Conservation (phyloP, 2,329 filamentous ascomycete species). For the Acephala macrosclerotiorum region DNA sequence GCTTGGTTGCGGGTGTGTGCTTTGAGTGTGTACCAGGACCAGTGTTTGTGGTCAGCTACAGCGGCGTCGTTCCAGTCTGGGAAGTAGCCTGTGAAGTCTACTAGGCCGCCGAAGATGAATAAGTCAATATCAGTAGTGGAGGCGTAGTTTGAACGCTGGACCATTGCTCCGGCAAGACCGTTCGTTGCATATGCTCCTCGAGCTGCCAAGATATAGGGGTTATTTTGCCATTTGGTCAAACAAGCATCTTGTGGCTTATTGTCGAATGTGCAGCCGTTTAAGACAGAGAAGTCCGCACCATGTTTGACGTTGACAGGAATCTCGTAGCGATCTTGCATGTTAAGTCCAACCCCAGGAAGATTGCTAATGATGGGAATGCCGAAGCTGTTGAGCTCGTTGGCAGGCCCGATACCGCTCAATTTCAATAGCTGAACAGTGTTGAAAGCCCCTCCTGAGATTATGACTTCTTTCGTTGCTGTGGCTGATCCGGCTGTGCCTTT, state of each 20-base stretch:
- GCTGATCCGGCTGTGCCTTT: constrained; percentile 45
- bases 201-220: constrained; percentile 31
- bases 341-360: constrained; percentile 69
- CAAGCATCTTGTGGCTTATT: constrained; percentile 47
- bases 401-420: constrained; percentile 53
- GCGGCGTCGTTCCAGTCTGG: constrained; percentile 45
- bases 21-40: constrained; percentile 57
- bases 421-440: constrained; percentile 56
- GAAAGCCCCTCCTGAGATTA: constrained; percentile 54
- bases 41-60: constrained; percentile 49
- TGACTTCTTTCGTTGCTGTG: constrained; percentile 49
- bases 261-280: constrained; percentile 46
- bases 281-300: constrained; percentile 47
- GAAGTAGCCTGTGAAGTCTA: constrained; percentile 52
- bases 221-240: constrained; percentile 43
- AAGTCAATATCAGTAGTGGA: constrained; percentile 49
- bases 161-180: constrained; percentile 55
- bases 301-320: constrained; percentile 53
- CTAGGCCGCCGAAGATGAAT: constrained; percentile 44
- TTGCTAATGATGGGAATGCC: constrained; percentile 61
- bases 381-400: constrained; percentile 47
- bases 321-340: constrained; percentile 63
- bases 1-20: constrained; percentile 67
- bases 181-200: constrained; percentile 50
- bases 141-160: constrained; percentile 42